Percentiles rank a stretch among this genome's conserved stretches.
These are phyloP conservation scores for Leccinum fibrillosum DNA, from an alignment of 768 basidiomycete genomes.

Conservation along the genomic window DNA sequence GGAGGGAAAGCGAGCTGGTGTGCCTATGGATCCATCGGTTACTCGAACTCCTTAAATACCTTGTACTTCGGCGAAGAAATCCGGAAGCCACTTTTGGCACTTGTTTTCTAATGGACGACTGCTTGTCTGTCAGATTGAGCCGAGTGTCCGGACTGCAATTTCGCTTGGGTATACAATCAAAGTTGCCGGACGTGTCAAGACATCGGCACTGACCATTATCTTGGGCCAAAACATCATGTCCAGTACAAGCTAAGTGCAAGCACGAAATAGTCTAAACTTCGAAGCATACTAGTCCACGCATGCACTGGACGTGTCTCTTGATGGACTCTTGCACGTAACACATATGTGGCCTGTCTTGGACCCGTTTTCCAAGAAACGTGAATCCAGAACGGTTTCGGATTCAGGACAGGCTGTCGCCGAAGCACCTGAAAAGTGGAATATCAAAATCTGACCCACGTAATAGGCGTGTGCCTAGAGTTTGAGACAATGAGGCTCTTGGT, in stretches of 20 bases:
- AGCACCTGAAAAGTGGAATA: slow-evolving; percentile 59
- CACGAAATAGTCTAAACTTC: slow-evolving; percentile 48
- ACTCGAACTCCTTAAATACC: background rate
- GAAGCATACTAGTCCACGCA: slow-evolving; percentile 81
- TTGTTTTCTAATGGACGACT: background rate
- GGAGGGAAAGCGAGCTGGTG: background rate
- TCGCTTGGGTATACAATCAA: background rate
- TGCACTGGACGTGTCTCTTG: slow-evolving; percentile 81
- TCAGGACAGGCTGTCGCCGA: slow-evolving; percentile 75
- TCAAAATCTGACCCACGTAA: background rate
- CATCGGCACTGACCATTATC: background rate
- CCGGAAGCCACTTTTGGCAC: background rate
- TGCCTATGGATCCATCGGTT: background rate
- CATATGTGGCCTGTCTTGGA: too few species aligned
- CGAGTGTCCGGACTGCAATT: background rate
- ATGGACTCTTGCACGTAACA: slow-evolving; percentile 39
- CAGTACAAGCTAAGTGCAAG: too few species aligned
- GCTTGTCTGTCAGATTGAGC: background rate
- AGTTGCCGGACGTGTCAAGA: background rate
- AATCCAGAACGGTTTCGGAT: slow-evolving; percentile 62
- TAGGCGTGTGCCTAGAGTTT: slow-evolving; percentile 70
- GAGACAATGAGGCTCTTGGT: slow-evolving; percentile 64
- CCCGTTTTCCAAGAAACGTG: too few species aligned
- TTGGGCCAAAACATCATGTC: too few species aligned
- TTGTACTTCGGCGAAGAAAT: background rate